Evolutionary conservation across 2,329 filamentous ascomycete genomes (phyloP).

Genomic region (Paramyrothecium sp.): DNA sequence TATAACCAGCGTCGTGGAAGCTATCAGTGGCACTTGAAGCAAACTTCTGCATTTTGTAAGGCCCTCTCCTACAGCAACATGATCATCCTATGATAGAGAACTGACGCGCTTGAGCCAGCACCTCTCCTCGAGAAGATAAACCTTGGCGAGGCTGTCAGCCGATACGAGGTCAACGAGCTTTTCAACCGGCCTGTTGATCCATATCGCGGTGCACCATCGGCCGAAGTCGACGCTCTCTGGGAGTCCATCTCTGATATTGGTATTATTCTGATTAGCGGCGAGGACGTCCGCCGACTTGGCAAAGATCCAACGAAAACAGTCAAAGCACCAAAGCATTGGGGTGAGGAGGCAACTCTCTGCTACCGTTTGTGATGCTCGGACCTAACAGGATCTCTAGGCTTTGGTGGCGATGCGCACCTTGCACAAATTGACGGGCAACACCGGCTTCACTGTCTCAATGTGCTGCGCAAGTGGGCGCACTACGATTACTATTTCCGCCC

Average conservation of each 20-base stretch:
- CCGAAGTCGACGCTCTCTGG: not conserved
- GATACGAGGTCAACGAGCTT: not conserved
- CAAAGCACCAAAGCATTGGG: slow-evolving; percentile 2
- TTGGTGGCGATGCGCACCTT: not conserved
- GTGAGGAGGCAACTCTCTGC: not conserved
- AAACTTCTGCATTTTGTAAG: slow-evolving; percentile 1
- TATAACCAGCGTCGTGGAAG: not conserved
- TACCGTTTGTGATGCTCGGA: not conserved
- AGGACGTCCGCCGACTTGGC: not conserved
- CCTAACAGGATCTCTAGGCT: not conserved
- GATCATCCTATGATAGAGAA: not conserved
- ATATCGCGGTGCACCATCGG: not conserved
- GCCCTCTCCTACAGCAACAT: not conserved
- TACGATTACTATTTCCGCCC: not conserved
- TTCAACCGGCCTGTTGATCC: not conserved
- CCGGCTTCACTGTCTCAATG: slow-evolving; percentile 1
- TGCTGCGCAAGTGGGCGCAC: slow-evolving; percentile 2
- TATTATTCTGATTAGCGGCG: not conserved
- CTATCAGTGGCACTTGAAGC: not conserved
- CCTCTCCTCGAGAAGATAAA: not conserved
- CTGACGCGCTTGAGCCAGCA: not conserved
- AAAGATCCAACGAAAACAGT: slow-evolving; percentile 2
- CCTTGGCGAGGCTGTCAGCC: not conserved
- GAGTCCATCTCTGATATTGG: not conserved
- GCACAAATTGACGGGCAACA: slow-evolving; percentile 1